phyloP scores from a whole-genome alignment of 495 filamentous ascomycete species.

The Aspergillus homomorphus region DNA sequence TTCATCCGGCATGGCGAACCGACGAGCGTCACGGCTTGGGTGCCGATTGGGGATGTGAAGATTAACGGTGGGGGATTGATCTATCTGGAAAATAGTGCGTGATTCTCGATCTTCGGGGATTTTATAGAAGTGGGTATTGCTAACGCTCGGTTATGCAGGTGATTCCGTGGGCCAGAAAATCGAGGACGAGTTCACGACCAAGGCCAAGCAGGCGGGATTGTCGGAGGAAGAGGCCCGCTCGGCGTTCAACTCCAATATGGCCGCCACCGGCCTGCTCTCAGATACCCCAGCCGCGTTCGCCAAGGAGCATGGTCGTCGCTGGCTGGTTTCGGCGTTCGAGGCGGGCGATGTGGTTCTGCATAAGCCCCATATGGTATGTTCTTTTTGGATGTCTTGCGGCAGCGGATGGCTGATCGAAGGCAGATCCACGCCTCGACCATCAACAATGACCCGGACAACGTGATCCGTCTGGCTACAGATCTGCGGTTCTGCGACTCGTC shows the following conservation, averaged over 20 bases:
- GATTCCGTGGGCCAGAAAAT: constrained; percentile 41
- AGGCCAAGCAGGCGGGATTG: constrained; percentile 42
- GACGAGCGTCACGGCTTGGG: constrained; percentile 60
- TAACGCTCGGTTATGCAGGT: constrained; percentile 20
- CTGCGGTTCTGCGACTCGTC: constrained; percentile 53
- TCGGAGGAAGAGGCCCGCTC: constrained; percentile 49
- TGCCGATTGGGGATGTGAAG: constrained; percentile 59
- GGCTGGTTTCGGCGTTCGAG: constrained; percentile 54
- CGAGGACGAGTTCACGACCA: constrained; percentile 47
- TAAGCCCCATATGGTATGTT: constrained; percentile 50
- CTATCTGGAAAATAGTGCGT: constrained; percentile 54
- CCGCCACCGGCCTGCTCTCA: constrained; percentile 47
- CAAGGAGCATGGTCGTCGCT: constrained; percentile 39
- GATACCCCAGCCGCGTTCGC: constrained; percentile 46
- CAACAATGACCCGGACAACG: constrained; percentile 53
- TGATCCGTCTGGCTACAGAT: constrained; percentile 57
- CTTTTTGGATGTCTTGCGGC: not conserved
- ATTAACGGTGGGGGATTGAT: constrained; percentile 59
- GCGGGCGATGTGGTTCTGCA: constrained; percentile 63
- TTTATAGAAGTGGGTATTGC: not conserved
- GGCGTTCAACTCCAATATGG: constrained; percentile 59
- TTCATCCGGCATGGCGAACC: constrained; percentile 59
- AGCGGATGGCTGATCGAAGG: not conserved
- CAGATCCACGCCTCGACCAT: constrained; percentile 55
- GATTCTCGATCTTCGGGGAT: not conserved